These are phyloP conservation scores for Mycocentrospora acerina DNA, from an alignment of 2,329 filamentous ascomycete species.

Conservation along the genomic window DNA sequence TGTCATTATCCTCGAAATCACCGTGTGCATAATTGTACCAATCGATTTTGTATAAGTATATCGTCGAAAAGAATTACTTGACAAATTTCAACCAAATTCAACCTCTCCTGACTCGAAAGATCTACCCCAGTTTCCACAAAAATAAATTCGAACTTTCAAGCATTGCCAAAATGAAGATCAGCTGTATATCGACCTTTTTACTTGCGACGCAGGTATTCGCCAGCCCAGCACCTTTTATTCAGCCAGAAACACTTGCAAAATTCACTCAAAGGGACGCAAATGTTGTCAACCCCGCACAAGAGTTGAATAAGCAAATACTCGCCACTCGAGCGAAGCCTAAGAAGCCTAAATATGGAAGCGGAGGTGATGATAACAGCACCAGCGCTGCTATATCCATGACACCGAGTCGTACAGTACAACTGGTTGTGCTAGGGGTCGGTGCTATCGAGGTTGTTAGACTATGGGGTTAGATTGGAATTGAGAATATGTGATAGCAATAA, in stretches of 20 bases:
- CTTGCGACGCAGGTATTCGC: slow-evolving; percentile 29
- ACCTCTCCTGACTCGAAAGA: neutral
- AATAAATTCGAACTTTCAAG: neutral
- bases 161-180: slow-evolving; percentile 27
- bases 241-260: slow-evolving; percentile 12
- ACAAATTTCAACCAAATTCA: no score
- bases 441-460: slow-evolving; percentile 23
- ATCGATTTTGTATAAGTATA: no score
- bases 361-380: slow-evolving; percentile 11
- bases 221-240: slow-evolving; percentile 26
- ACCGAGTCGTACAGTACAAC: slow-evolving; percentile 24
- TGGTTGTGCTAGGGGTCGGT: slow-evolving; percentile 29
- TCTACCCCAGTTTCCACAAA: slow-evolving; percentile 1
- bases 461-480: slow-evolving; percentile 15
- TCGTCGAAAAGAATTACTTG: no score
- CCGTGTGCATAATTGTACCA: no score
- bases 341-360: slow-evolving; percentile 11
- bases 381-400: slow-evolving; percentile 19
- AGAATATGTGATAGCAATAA: no score
- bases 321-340: slow-evolving; percentile 19
- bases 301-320: slow-evolving; percentile 16
- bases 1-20: no score
- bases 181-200: slow-evolving; percentile 22
- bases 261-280: slow-evolving; percentile 8
- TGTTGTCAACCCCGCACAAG: slow-evolving; percentile 12